Evolutionary conservation across 2,329 filamentous ascomycete species (phyloP), one percentile per base, ranked within the genome.

Genomic region (Calycina marina): DNA sequence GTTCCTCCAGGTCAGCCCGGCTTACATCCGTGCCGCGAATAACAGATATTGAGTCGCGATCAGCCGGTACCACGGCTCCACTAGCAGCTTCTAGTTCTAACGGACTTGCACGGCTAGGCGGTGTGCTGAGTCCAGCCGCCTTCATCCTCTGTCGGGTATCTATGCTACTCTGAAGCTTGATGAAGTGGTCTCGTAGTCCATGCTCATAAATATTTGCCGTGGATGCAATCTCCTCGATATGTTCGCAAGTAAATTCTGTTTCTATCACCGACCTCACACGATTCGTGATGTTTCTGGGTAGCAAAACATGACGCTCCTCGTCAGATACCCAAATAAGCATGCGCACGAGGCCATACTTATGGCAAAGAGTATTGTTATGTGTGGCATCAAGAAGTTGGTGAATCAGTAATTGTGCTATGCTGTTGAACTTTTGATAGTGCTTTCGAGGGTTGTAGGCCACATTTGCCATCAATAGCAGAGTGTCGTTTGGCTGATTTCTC

Each of bases 261-360:
- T 77, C 62, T 4, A 80, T 50, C 4, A 69, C 62, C 14, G 62
- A 51, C 28, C 72, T 74, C 25, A 56, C 63, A n/a, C 77, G 67
- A 1, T 59, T 53, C 18, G 60, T 53, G 3, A 79, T 49, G 2
- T 59, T 57, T 32, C 67, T 68, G 0, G 86, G 78, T 5, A 93
- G 37, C 1, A 82, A 43, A 1, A 53, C 40, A 5, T 55, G 46
- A 41, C 72, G 72, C 35, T 83, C 77, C 0, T 67, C 59, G 26
- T 75, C 61, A 1, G 69, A 64, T 3, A 75, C 48, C 75, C 85
- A 86, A 24, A 86, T 51, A 1, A 96, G 63, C 61, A 88, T 77
- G 30, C 85, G 73, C 3, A 93, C 75, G 12, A 76, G 67, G 3
- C 88, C 88, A 50, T 84, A 86, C 16, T 63, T 61, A 45, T 93